Percentiles rank a stretch among this genome's conserved stretches.
Evolutionary conservation across 306 rosid species (phyloP).

Genomic region (Sechiopsis laciniata): DNA sequence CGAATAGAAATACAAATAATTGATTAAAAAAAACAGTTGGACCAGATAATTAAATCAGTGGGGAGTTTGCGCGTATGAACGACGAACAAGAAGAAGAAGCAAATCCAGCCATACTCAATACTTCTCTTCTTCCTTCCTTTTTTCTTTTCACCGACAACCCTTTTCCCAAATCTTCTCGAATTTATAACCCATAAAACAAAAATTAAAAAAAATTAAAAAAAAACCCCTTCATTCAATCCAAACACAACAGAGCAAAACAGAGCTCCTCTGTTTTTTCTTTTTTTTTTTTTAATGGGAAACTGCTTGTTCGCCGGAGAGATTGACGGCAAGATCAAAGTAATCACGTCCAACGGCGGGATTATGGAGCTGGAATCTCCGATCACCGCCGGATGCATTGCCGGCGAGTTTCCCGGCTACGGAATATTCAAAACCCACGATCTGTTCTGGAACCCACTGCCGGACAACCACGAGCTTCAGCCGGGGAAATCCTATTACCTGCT

Average conservation of each 20-base stretch:
- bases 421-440: conserved; percentile 68
- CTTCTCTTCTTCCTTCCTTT: no score
- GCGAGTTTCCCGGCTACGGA: conserved; percentile 59
- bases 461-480: conserved; percentile 42
- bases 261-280: no score
- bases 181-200: conserved; percentile 1
- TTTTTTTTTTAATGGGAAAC: conserved; percentile 15
- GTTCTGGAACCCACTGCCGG: conserved; percentile 64
- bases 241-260: no score
- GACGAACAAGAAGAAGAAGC: no score
- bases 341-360: conserved; percentile 68
- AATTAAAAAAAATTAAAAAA: no score
- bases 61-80: no score
- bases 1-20: no score
- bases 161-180: not conserved
- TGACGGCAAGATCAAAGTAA: conserved; percentile 41
- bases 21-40: no score
- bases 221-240: not conserved
- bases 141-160: conserved; percentile 4
- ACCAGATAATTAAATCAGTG: no score
- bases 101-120: no score
- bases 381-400: conserved; percentile 51
- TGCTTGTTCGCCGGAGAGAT: conserved; percentile 22
- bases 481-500: conserved; percentile 64
- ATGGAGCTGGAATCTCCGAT: conserved; percentile 68